These are phyloP conservation scores for Cruciata laevipes DNA, from an alignment of 257 asterid species.

Conservation along the genomic window DNA sequence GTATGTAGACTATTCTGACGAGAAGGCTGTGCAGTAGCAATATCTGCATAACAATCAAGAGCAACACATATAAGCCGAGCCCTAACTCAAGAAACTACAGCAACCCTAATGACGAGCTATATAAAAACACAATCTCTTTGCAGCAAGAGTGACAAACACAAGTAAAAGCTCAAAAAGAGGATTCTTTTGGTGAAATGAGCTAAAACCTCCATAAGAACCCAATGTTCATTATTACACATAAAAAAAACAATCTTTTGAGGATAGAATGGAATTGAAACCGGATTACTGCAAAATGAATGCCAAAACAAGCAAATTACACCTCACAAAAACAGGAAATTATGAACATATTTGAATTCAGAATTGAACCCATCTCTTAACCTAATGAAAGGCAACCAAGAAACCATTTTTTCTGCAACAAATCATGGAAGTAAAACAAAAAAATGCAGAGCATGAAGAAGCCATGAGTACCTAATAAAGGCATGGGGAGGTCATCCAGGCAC, in stretches of 20 bases:
- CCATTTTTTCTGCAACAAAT: neutral
- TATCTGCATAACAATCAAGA: constrained; percentile 55
- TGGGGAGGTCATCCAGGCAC: constrained; percentile 85
- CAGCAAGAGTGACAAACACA: neutral
- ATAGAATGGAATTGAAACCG: neutral
- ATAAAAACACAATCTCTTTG: neutral
- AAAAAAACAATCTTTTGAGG: neutral
- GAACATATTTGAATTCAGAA: neutral
- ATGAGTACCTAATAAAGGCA: constrained; percentile 76
- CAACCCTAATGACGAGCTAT: neutral
- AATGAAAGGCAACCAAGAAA: neutral
- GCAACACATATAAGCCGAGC: constrained; percentile 4
- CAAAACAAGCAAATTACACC: neutral
- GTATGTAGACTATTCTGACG: constrained; percentile 41
- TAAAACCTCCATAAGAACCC: neutral
- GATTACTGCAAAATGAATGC: neutral
- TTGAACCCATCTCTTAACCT: neutral
- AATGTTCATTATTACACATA: neutral
- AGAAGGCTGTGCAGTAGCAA: constrained; percentile 72
- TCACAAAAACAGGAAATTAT: neutral
- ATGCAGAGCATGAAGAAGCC: neutral
- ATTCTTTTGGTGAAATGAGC: neutral
- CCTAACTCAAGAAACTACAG: neutral
- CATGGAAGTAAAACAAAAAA: neutral
- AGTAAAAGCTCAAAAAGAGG: neutral